Evolutionary conservation across 192 early-diverging fungal species (phyloP).

Genomic region (Phlyctochytrium planicorne): DNA sequence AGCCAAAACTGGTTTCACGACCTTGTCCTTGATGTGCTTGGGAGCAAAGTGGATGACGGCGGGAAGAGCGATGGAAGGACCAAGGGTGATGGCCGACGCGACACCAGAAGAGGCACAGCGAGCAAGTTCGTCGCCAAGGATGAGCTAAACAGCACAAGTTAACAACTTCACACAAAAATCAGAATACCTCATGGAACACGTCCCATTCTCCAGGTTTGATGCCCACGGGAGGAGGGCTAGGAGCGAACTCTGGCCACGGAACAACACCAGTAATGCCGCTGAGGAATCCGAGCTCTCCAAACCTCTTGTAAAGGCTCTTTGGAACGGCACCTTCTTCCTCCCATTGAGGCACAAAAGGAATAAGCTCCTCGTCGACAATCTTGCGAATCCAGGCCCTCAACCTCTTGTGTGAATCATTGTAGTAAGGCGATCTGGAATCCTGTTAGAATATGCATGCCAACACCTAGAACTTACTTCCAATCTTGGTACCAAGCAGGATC

Average conservation of each 20-base stretch:
- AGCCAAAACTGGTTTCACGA: slow-evolving; percentile 56
- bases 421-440: slow-evolving; percentile 18
- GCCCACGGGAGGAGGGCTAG: slow-evolving; percentile 42
- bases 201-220: slow-evolving; percentile 60
- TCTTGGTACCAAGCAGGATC: slow-evolving; percentile 72
- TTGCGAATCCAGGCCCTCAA: slow-evolving; percentile 55
- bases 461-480: slow-evolving; percentile 14
- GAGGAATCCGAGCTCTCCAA: slow-evolving; percentile 21
- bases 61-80: slow-evolving; percentile 70
- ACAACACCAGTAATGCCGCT: slow-evolving; percentile 41
- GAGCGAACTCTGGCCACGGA: slow-evolving; percentile 22
- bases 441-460: neutral
- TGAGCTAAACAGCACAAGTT: neutral
- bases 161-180: too few relatives aligned
- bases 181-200: slow-evolving; percentile 57
- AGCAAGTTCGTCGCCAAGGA: slow-evolving; percentile 24
- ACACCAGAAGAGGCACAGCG: slow-evolving; percentile 14
- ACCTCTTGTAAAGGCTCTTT: slow-evolving; percentile 11
- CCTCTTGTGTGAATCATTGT: slow-evolving; percentile 50
- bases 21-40: slow-evolving; percentile 56
- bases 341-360: slow-evolving; percentile 65
- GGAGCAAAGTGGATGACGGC: slow-evolving; percentile 66
- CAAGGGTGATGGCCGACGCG: slow-evolving; percentile 52
- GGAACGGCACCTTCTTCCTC: slow-evolving; percentile 28
- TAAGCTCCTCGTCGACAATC: slow-evolving; percentile 72